Percentiles rank a stretch among this genome's conserved stretches.
Evolutionary conservation across 2,329 filamentous ascomycete species (phyloP).

Genomic region (Pseudogymnoascus sp.): DNA sequence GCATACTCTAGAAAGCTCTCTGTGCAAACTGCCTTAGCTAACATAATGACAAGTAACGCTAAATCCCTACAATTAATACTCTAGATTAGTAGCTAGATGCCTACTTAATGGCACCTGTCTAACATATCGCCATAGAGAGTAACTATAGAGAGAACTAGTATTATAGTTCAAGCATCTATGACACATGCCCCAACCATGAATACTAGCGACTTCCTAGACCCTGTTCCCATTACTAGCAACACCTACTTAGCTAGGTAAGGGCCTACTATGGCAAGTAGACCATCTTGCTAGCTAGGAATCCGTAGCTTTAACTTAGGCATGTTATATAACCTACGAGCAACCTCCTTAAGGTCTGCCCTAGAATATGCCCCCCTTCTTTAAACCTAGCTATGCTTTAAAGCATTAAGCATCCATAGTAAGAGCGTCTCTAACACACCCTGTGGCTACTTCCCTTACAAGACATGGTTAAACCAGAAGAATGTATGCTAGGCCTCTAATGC

Average conservation of each 20-base stretch:
- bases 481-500: constrained; percentile 2
- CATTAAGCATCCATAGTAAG: constrained; percentile 10
- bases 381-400: neutral
- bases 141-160: too few species aligned
- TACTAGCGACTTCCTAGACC: too few species aligned
- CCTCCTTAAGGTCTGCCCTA: constrained; percentile 9
- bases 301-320: constrained; percentile 9
- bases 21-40: too few species aligned
- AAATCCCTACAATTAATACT: too few species aligned
- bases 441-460: constrained; percentile 10
- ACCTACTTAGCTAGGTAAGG: neutral
- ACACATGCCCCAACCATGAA: too few species aligned
- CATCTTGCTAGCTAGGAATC: constrained; percentile 8
- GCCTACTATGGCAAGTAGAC: constrained; percentile 11
- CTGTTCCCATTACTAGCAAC: too few species aligned
- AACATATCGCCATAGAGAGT: too few species aligned
- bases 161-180: too few species aligned
- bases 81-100: too few species aligned
- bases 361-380: constrained; percentile 8
- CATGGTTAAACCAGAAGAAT: constrained; percentile 13
- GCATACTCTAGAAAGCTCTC: too few species aligned
- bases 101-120: too few species aligned
- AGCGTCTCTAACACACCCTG: constrained; percentile 6
- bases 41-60: too few species aligned
- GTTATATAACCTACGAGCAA: constrained; percentile 10